A percentile compares a stretch with the other conserved stretches of the same genome.
phyloP scores from a whole-genome alignment of 495 filamentous ascomycete genomes.

The Aspergillus nidulans region DNA sequence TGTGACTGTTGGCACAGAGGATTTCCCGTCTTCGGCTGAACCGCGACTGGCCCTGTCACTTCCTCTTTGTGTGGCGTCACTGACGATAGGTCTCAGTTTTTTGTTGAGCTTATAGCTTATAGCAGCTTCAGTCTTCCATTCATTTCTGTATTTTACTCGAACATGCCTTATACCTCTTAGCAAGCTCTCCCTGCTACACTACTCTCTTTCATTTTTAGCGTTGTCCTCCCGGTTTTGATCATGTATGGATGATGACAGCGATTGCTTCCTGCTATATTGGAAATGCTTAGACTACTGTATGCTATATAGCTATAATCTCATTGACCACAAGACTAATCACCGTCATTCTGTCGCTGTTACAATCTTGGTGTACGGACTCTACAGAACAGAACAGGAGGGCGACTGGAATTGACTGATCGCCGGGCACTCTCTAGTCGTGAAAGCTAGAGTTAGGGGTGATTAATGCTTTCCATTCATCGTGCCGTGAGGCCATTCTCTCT shows the following conservation, averaged over 20 bases:
- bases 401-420: too few relatives aligned
- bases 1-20: constrained; percentile 39
- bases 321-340: neutral
- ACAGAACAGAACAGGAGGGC: too few relatives aligned
- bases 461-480: constrained; percentile 3
- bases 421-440: too few relatives aligned
- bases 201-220: neutral
- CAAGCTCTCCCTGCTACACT: neutral
- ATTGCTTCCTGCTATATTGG: neutral
- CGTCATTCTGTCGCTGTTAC: neutral
- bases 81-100: constrained; percentile 1
- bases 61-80: neutral
- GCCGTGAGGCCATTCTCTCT: neutral
- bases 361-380: too few relatives aligned
- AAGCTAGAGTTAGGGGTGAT: neutral
- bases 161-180: neutral
- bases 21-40: constrained; percentile 11
- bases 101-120: constrained; percentile 6
- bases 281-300: constrained; percentile 1
- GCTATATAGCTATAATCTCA: neutral
- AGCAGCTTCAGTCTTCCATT: constrained; percentile 7
- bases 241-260: constrained; percentile 18
- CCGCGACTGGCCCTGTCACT: neutral
- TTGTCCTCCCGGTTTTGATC: constrained; percentile 2
- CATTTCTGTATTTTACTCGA: constrained; percentile 7